phyloP scores from a whole-genome alignment of 2,329 filamentous ascomycete species.

The Pestalotiopsis sp. region DNA sequence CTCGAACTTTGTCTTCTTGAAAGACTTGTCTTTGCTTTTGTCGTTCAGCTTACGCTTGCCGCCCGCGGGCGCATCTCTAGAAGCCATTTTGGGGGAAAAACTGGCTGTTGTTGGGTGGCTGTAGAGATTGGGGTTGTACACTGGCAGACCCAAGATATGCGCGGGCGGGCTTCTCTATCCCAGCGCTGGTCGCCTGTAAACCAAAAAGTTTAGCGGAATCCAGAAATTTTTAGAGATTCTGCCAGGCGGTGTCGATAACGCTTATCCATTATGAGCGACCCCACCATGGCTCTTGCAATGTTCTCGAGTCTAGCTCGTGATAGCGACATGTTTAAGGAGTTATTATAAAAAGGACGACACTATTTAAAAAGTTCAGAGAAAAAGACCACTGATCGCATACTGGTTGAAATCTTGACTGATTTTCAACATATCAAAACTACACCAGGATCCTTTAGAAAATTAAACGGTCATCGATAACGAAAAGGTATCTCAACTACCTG shows the following conservation, averaged over 20 bases:
- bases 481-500: background rate
- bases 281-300: slow-evolving; percentile 8
- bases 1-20: slow-evolving; percentile 37
- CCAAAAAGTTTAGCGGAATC: slow-evolving; percentile 12
- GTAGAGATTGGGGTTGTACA: background rate
- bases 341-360: background rate
- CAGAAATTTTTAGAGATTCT: slow-evolving; percentile 30
- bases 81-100: slow-evolving; percentile 44
- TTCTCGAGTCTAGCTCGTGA: background rate
- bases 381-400: background rate
- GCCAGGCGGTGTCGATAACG: slow-evolving; percentile 37
- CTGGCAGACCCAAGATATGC: background rate
- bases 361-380: background rate
- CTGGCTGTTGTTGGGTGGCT: slow-evolving; percentile 6
- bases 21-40: slow-evolving; percentile 47
- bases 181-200: slow-evolving; percentile 10
- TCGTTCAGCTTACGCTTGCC: slow-evolving; percentile 55
- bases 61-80: slow-evolving; percentile 49
- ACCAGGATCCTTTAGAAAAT: too few relatives aligned
- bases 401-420: background rate
- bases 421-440: too few relatives aligned
- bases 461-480: background rate
- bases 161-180: background rate
- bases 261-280: slow-evolving; percentile 9
- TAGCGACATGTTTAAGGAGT: background rate